Evolutionary conservation across 768 basidiomycete genomes (phyloP).

Genomic region (Tricholomella constricta): DNA sequence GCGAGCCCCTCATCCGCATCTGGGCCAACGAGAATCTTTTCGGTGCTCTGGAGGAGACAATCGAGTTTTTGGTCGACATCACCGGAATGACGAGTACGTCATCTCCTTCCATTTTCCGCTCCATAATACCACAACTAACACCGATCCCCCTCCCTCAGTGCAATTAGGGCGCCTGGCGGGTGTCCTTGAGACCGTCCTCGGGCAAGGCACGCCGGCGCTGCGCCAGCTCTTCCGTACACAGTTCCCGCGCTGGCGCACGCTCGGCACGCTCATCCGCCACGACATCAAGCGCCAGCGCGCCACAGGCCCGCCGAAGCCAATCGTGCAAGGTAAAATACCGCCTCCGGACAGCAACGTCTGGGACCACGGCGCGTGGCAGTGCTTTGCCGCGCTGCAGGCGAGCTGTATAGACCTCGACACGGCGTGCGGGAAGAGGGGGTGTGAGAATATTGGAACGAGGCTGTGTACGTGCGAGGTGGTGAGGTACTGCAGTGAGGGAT

Average conservation of each 20-base stretch:
- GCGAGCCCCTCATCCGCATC: conserved; percentile 10
- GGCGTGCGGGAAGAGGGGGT: conserved; percentile 8
- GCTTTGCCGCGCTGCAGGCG: conserved; percentile 1
- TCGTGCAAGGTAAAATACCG: neutral
- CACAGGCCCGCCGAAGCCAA: neutral
- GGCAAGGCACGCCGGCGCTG: conserved; percentile 1
- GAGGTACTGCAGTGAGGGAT: conserved; percentile 6
- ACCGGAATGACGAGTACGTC: conserved; percentile 9
- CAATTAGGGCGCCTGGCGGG: neutral
- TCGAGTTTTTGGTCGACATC: conserved; percentile 5
- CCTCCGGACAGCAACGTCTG: conserved; percentile 4
- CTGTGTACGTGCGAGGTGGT: conserved; percentile 4
- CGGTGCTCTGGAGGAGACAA: conserved; percentile 9
- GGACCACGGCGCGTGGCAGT: conserved; percentile 13
- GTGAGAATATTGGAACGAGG: conserved; percentile 1
- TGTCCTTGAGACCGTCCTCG: neutral
- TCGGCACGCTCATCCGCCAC: conserved; percentile 6
- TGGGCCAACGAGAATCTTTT: conserved; percentile 14
- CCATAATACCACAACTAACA: neutral
- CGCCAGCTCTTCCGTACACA: conserved; percentile 1
- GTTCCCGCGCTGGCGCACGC: conserved; percentile 11
- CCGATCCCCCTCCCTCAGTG: conserved; percentile 1
- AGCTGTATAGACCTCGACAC: conserved; percentile 1
- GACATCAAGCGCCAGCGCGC: conserved; percentile 4
- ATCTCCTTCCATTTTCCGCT: neutral